Base-by-base conservation (phyloP, 163 green algal genomes). In the Chloromonas sp. region DNA sequence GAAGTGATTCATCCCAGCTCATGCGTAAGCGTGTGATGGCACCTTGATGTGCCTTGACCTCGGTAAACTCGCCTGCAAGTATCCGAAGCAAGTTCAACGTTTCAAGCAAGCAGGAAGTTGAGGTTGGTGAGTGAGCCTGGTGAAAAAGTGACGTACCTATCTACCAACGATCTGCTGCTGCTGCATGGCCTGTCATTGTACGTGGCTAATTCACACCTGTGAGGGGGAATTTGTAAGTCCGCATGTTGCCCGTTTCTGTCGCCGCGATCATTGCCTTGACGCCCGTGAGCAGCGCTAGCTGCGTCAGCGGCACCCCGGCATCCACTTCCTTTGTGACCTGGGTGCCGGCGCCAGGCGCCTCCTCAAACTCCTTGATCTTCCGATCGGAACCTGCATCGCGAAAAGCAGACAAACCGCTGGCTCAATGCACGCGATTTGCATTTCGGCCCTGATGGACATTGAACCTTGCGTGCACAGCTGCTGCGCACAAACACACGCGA, bases 331-430 rank as follows among this genome's bases (percentile, higher is more conserved):
- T 92, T 61, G 82, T 92, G 81, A 97, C 89, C 87, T 95, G 92
- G 2, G 89, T 95, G 81, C 91, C 93, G 0, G 90, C 79, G 60
- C 91, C 91, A 78, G 82, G 85, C 2, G 82, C 82, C 79, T 97
- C 95, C 85, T 97, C 95, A 85, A 98, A 87, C 89, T 97, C 90
- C 71, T 96, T 97, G 81, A 98, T 92, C 90, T 94, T 96, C 81
- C 84, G 88, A 88, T 98, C 95, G 2, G 87, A 92, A 14, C 93
- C 93, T 2, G 84, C 71, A 79, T 15, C 36, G 66, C 66, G 66
- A 74, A 74, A 74, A 11, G 5, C 66, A 74, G 5, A 74, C 66
- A 36, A 36, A 36, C 36, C 36, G 36, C 36, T 36, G 36, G 36
- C 36, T 36, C 36, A 36, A 36, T 36, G 36, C 36, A 36, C 36